phyloP scores from a whole-genome alignment of 2,329 filamentous ascomycete species.

The Scedosporium apiospermum region DNA sequence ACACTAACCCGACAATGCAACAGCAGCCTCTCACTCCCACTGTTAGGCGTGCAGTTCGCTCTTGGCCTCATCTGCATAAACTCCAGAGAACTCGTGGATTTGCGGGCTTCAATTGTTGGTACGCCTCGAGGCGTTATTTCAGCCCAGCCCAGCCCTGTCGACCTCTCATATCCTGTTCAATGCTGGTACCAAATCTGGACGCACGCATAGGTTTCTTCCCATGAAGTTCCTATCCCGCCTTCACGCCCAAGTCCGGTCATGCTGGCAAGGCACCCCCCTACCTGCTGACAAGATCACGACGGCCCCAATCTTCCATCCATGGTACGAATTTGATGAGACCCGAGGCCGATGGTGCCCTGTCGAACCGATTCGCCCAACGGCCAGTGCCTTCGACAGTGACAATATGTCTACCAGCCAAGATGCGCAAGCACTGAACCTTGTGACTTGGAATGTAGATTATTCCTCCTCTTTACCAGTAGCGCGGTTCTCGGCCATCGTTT shows the following conservation, averaged over 20 bases:
- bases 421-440: neutral
- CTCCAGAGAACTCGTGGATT: too few relatives aligned
- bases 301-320: neutral
- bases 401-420: neutral
- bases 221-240: neutral
- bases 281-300: neutral
- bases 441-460: neutral
- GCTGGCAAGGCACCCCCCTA: neutral
- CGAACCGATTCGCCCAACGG: neutral
- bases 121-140: too few relatives aligned
- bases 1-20: too few relatives aligned
- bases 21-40: too few relatives aligned
- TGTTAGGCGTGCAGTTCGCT: too few relatives aligned
- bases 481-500: constrained; percentile 19
- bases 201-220: too few relatives aligned
- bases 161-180: too few relatives aligned
- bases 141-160: too few relatives aligned
- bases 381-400: neutral
- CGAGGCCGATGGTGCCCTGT: neutral
- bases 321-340: neutral
- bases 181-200: too few relatives aligned
- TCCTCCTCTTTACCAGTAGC: neutral
- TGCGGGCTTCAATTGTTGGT: too few relatives aligned
- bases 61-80: too few relatives aligned
- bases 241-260: neutral